These are phyloP conservation scores for Xylaria sp. DNA, from an alignment of 2,329 filamentous ascomycete genomes.

Conservation along the genomic window DNA sequence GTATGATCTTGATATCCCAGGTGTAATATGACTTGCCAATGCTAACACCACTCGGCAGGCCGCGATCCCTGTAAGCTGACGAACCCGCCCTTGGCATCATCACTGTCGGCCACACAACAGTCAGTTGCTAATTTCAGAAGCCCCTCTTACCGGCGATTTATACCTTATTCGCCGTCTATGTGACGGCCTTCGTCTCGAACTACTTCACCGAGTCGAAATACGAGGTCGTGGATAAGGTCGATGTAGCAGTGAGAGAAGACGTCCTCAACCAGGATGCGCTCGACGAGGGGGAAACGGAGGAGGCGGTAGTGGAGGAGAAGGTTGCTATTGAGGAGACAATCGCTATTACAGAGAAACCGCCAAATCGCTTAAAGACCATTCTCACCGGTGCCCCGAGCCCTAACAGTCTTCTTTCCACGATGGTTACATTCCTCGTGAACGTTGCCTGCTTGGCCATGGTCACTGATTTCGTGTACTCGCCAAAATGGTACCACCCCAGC, in stretches of 20 bases:
- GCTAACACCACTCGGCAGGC: slow-evolving; percentile 35
- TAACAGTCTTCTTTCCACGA: slow-evolving; percentile 68
- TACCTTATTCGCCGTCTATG: slow-evolving; percentile 68
- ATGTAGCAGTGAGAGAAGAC: slow-evolving; percentile 59
- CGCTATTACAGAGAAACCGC: slow-evolving; percentile 60
- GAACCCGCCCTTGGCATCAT: background rate
- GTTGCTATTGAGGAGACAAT: slow-evolving; percentile 69
- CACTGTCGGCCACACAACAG: slow-evolving; percentile 11
- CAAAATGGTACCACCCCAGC: slow-evolving; percentile 70
- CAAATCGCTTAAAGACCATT: slow-evolving; percentile 67
- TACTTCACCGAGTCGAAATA: slow-evolving; percentile 63
- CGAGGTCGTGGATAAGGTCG: slow-evolving; percentile 64
- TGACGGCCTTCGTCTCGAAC: slow-evolving; percentile 66
- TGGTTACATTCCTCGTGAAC: slow-evolving; percentile 75
- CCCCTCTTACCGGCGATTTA: slow-evolving; percentile 51
- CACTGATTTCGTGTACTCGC: slow-evolving; percentile 78
- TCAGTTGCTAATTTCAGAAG: slow-evolving; percentile 30
- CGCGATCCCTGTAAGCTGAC: slow-evolving; percentile 39
- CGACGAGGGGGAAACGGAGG: slow-evolving; percentile 38
- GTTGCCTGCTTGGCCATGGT: slow-evolving; percentile 69
- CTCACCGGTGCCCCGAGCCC: slow-evolving; percentile 78
- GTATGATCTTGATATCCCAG: slow-evolving; percentile 45
- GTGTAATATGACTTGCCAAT: background rate
- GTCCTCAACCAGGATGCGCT: slow-evolving; percentile 46
- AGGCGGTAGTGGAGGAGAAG: slow-evolving; percentile 51